phyloP scores from a whole-genome alignment of 2,329 filamentous ascomycete genomes.

The Colletotrichum echinochloae region DNA sequence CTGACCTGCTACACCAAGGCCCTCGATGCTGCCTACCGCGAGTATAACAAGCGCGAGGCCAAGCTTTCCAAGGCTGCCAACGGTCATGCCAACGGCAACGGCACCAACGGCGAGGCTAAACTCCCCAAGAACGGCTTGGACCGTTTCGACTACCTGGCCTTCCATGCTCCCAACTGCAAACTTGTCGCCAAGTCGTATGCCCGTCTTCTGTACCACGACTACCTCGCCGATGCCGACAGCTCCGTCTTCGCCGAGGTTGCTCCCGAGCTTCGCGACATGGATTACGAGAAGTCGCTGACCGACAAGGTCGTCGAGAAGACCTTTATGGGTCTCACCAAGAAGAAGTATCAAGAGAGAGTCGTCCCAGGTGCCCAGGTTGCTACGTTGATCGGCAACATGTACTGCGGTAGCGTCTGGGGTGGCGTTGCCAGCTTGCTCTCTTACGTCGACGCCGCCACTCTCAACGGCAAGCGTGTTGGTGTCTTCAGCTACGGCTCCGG shows the following conservation, averaged over 20 bases:
- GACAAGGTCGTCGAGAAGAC: constrained; percentile 90
- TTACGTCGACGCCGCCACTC: constrained; percentile 70
- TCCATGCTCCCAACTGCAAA: constrained; percentile 91
- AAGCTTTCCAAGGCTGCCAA: constrained; percentile 67
- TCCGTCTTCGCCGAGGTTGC: constrained; percentile 80
- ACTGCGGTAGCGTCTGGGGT: constrained; percentile 79
- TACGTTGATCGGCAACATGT: constrained; percentile 80
- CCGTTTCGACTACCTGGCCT: constrained; percentile 85
- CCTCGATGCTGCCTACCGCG: constrained; percentile 83
- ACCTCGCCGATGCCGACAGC: constrained; percentile 75
- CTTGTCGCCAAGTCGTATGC: constrained; percentile 87
- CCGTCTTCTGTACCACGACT: constrained; percentile 88
- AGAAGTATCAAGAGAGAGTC: constrained; percentile 84
- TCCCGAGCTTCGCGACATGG: constrained; percentile 80
- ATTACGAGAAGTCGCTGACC: constrained; percentile 81
- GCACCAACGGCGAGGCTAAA: constrained; percentile 43
- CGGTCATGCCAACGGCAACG: constrained; percentile 63
- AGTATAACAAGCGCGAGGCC: constrained; percentile 80
- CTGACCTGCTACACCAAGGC: constrained; percentile 85
- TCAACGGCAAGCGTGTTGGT: constrained; percentile 78
- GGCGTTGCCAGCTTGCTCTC: constrained; percentile 78
- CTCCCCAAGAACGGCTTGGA: constrained; percentile 74
- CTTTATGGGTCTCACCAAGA: constrained; percentile 87
- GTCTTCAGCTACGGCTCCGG: constrained; percentile 86
- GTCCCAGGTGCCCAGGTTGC: constrained; percentile 79